Base-by-base conservation (phyloP, 768 basidiomycete genomes). In the Pleurotus tuoliensis region DNA sequence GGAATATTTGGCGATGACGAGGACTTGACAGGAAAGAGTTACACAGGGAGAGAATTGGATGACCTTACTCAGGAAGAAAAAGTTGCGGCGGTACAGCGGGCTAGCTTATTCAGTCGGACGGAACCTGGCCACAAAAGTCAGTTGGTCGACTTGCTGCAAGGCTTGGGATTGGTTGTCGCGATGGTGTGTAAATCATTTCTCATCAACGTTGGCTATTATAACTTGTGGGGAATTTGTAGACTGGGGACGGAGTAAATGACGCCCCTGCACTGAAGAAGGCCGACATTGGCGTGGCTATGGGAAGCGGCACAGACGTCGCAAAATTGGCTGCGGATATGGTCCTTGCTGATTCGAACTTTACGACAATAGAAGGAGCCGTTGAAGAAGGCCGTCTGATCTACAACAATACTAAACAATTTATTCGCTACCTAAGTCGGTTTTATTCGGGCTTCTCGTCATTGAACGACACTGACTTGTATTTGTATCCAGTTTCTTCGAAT, bases 351-450 rank as follows among this genome's bases (percentile, higher is more conserved):
- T 94, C 94, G 47, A 98, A 98, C 77, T 99, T 99, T 71, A 88
- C 94, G 9, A 95, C 94, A 5, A 98, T 99, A 71, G 95, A 97
- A 70, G 78, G 86, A 63, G 96, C 96, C 6, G 94, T 99, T 45
- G 96, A 98, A 71, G 96, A 99, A 75, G 96, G 96, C 63, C 79
- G 96, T 71, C 80, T 96, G 57, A 99, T 98, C 66, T 98, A 98
- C 73, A 98, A 98, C 75, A 99, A 99, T 74, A 98, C 95, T 45
- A 99, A 99, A 75, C 96, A 98, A 69, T 99, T 99, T 73, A 98
- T 99, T 72, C 89, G 96, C 65, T 99, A 98, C 76, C 87, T 99
- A 67, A 98, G 89, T 92, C 64, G 40, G 88, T 80, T 15, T 24
- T 60, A 34, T 27, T 46, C 40, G 37, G 38, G 20, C 13, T 44